phyloP scores from a whole-genome alignment of 805 yeast species.

The Candida pseudofarinosa region DNA sequence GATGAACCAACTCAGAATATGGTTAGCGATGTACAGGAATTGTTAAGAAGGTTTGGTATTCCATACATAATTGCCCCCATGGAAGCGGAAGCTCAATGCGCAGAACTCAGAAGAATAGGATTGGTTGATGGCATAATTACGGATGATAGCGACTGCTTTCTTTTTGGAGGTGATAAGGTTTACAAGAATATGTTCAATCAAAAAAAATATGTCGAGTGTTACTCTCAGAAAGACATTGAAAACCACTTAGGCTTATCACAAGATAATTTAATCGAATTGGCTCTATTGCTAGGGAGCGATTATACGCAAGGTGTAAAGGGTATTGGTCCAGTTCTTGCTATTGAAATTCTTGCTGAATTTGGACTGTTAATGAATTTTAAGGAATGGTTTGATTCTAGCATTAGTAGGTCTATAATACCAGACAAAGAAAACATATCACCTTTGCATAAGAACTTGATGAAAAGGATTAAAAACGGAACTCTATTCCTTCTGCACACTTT shows the following conservation, averaged over 20 bases:
- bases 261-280: constrained; percentile 68
- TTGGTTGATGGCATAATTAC: constrained; percentile 94
- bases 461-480: constrained; percentile 49
- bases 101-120: constrained; percentile 60
- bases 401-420: constrained; percentile 31
- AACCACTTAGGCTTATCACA: constrained; percentile 63
- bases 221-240: constrained; percentile 55
- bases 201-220: constrained; percentile 86
- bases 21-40: constrained; percentile 88
- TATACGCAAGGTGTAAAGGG: constrained; percentile 92
- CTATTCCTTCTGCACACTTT: constrained; percentile 56
- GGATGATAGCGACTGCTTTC: constrained; percentile 94
- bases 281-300: constrained; percentile 86
- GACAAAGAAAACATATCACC: constrained; percentile 39
- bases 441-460: constrained; percentile 56
- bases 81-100: constrained; percentile 99
- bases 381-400: constrained; percentile 54
- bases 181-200: constrained; percentile 95
- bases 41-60: constrained; percentile 82
- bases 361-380: constrained; percentile 40
- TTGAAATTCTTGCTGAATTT: constrained; percentile 88
- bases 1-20: constrained; percentile 85
- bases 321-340: constrained; percentile 88
- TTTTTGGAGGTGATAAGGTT: constrained; percentile 82
- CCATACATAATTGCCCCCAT: constrained; percentile 95